Conservation (phyloP, 345 rosid species). For the Cardamine chenopodiifolia region DNA sequence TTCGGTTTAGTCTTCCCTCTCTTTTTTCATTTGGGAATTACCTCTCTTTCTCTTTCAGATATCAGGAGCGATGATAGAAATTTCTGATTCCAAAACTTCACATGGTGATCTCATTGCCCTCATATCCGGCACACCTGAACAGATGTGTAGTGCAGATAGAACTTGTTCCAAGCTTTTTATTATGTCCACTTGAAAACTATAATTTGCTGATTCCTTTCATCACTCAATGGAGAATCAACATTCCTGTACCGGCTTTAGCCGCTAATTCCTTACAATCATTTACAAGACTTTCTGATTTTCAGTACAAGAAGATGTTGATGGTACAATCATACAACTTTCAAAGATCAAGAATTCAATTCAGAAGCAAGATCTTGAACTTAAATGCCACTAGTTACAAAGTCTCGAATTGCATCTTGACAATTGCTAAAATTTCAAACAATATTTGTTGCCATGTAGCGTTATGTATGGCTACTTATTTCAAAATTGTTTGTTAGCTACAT, state of each 20-base stretch:
- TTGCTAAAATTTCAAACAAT: conserved; percentile 53
- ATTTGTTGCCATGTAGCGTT: too few relatives aligned
- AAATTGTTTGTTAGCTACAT: too few relatives aligned
- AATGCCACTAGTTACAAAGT: too few relatives aligned
- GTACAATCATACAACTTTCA: conserved; percentile 7
- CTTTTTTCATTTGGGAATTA: not conserved
- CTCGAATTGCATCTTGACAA: conserved; percentile 62
- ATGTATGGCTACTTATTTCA: too few relatives aligned
- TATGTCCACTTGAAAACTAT: conserved; percentile 70
- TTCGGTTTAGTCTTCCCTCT: not conserved
- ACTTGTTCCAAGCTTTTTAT: conserved; percentile 93
- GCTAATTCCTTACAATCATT: conserved; percentile 63
- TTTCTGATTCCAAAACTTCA: conserved; percentile 73
- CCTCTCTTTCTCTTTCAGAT: conserved; percentile 61
- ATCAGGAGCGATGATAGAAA: conserved; percentile 88
- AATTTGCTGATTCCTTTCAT: conserved; percentile 89
- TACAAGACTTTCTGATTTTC: conserved; percentile 17
- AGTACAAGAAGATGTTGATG: conserved; percentile 15
- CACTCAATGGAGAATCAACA: conserved; percentile 72
- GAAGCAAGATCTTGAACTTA: too few relatives aligned
- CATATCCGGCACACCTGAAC: conserved; percentile 82
- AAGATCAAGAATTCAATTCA: conserved; percentile 27
- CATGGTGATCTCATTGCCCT: conserved; percentile 81
- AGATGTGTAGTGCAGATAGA: conserved; percentile 84
- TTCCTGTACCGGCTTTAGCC: conserved; percentile 90